These are phyloP conservation scores for Pythium apleroticum DNA, from an alignment of 352 stramenopile genomes.

Conservation along the genomic window DNA sequence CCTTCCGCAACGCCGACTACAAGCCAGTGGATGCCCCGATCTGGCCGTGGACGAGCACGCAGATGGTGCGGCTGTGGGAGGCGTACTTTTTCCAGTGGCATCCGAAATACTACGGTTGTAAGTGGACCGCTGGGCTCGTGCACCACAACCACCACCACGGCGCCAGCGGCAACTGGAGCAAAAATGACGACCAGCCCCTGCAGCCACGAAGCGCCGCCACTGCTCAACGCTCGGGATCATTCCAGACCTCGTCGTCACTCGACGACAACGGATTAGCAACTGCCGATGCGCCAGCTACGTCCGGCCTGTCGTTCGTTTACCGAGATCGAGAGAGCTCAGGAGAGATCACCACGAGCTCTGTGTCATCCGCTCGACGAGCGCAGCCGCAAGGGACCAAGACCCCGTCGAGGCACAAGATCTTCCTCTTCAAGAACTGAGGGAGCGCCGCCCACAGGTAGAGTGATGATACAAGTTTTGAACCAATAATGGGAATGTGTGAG, in stretches of 20 bases:
- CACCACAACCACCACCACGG: constrained; percentile 28
- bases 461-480: constrained; percentile 9
- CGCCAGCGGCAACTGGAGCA: neutral
- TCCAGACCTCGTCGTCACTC: neutral
- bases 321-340: constrained; percentile 18
- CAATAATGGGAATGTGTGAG: neutral
- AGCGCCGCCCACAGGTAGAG: neutral
- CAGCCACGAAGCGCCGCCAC: neutral
- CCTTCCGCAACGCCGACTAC: constrained; percentile 60
- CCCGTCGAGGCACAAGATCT: constrained; percentile 34
- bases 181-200: neutral
- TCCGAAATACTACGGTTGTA: constrained; percentile 78
- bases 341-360: constrained; percentile 5
- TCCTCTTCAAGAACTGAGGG: constrained; percentile 37
- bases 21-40: constrained; percentile 49
- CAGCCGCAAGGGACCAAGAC: constrained; percentile 17
- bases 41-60: constrained; percentile 78
- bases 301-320: neutral
- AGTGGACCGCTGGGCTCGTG: constrained; percentile 62
- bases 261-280: constrained; percentile 1
- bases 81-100: constrained; percentile 88
- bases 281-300: neutral
- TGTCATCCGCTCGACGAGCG: constrained; percentile 1
- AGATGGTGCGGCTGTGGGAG: constrained; percentile 83
- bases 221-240: neutral